Evolutionary conservation across 2,329 filamentous ascomycete genomes (phyloP).

Genomic region (Paraphaeosphaeria minitans): DNA sequence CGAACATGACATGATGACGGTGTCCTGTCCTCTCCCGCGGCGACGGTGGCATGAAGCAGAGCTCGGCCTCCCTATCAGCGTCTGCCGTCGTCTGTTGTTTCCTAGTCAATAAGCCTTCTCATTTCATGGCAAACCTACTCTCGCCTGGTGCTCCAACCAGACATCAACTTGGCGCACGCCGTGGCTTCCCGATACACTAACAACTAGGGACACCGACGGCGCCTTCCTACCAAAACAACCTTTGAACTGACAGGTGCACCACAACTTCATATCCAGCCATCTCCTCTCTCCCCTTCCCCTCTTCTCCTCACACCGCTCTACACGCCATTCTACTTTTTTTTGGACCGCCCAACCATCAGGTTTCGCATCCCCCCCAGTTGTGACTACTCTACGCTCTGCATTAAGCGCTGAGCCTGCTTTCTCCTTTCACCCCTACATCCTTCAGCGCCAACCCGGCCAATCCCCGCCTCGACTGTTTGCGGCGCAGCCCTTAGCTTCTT

Average conservation of each 20-base stretch:
- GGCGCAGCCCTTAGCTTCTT: conserved; percentile 19
- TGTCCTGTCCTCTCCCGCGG: not conserved
- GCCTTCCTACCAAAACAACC: conserved; percentile 15
- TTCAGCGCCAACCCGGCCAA: conserved; percentile 40
- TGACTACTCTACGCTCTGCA: conserved; percentile 33
- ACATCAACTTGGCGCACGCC: conserved; percentile 26
- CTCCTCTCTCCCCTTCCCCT: conserved; percentile 20
- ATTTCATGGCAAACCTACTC: conserved; percentile 6
- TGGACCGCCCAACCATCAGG: conserved; percentile 32
- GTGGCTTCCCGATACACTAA: conserved; percentile 30
- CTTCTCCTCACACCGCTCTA: conserved; percentile 20
- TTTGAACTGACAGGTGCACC: conserved; percentile 17
- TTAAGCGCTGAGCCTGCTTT: conserved; percentile 42
- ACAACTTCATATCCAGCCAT: conserved; percentile 9
- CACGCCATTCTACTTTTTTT: conserved; percentile 26
- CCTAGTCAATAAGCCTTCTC: conserved; percentile 25
- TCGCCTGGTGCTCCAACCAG: conserved; percentile 24
- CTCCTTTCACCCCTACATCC: conserved; percentile 24
- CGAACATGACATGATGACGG: not conserved
- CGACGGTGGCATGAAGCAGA: conserved; percentile 36
- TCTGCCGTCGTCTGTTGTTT: conserved; percentile 35
- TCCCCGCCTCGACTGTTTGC: conserved; percentile 26
- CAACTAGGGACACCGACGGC: conserved; percentile 11
- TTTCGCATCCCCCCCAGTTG: conserved; percentile 35
- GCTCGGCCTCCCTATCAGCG: conserved; percentile 23